Evolutionary conservation across 2,329 filamentous ascomycete species (phyloP).

Genomic region (Eutypella sp.): DNA sequence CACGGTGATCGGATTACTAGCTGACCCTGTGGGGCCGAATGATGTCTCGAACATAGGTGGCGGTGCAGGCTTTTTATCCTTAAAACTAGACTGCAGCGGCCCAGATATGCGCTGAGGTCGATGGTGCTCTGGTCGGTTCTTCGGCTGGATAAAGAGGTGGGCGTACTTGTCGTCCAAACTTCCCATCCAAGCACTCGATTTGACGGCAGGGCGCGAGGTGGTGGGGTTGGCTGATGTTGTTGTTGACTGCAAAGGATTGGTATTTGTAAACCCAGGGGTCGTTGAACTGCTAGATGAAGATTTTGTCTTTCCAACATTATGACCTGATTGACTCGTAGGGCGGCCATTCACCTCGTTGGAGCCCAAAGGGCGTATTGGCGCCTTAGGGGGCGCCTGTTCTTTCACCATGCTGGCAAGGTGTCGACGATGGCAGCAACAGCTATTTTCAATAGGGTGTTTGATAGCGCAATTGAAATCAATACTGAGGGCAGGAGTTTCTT

Average conservation of each 20-base stretch:
- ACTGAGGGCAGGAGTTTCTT: too few relatives aligned
- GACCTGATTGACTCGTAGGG: slow-evolving; percentile 13
- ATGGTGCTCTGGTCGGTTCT: slow-evolving; percentile 53
- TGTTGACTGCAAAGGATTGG: slow-evolving; percentile 8
- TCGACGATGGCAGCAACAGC: too few relatives aligned
- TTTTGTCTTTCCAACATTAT: slow-evolving; percentile 8
- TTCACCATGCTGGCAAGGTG: slow-evolving; percentile 37
- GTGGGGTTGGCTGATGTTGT: slow-evolving; percentile 4
- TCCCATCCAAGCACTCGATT: slow-evolving; percentile 18
- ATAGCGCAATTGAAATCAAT: too few relatives aligned
- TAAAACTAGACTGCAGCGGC: slow-evolving; percentile 41
- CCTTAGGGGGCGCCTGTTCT: slow-evolving; percentile 42
- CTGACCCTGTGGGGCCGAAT: slow-evolving; percentile 19
- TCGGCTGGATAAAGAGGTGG: slow-evolving; percentile 49
- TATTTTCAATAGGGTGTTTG: too few relatives aligned
- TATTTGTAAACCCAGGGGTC: slow-evolving; percentile 9
- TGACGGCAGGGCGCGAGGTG: slow-evolving; percentile 21
- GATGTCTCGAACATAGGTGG: slow-evolving; percentile 45
- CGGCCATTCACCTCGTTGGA: slow-evolving; percentile 21
- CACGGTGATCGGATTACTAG: slow-evolving; percentile 25
- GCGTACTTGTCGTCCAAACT: slow-evolving; percentile 49
- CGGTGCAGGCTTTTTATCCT: slow-evolving; percentile 42
- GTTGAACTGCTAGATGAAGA: slow-evolving; percentile 8
- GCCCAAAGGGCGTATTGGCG: slow-evolving; percentile 34
- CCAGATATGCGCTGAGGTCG: slow-evolving; percentile 43